Evolutionary conservation across 2,329 filamentous ascomycete species (phyloP).

Genomic region (Hymenotorrendiella dingleyae): DNA sequence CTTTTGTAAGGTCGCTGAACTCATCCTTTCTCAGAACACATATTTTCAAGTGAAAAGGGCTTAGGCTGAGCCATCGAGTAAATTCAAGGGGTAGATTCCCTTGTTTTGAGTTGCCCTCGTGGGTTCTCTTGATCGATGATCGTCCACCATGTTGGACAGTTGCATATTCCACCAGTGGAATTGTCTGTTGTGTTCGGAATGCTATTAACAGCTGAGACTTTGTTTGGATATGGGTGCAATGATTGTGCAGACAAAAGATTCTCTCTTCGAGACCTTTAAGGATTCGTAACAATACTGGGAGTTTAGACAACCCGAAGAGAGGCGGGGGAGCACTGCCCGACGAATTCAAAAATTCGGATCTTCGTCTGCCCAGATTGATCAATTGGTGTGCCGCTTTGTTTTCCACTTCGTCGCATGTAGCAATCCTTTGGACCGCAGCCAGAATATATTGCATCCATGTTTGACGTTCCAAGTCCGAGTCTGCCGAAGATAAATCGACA

Average conservation of each 20-base stretch:
- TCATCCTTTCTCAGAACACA: no score
- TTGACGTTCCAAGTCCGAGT: not conserved
- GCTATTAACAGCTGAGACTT: no score
- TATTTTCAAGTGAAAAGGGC: no score
- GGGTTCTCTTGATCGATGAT: not conserved
- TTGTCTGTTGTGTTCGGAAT: not conserved
- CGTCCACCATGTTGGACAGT: not conserved
- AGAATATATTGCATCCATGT: conserved; percentile 1
- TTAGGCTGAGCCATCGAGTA: no score
- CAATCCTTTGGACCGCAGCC: not conserved
- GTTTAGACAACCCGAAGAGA: conserved; percentile 3
- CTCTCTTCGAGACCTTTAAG: not conserved
- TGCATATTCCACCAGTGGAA: not conserved
- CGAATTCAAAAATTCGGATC: conserved; percentile 4
- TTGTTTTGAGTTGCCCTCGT: not conserved
- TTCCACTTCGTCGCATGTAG: conserved; percentile 1
- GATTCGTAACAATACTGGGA: not conserved
- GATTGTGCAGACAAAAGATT: not conserved
- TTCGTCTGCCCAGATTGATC: conserved; percentile 6
- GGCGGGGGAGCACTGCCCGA: not conserved
- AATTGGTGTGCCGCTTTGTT: conserved; percentile 4
- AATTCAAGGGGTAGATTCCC: no score
- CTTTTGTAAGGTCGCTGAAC: no score
- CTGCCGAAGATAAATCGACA: no score
- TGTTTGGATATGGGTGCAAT: no score